phyloP scores from a whole-genome alignment of 352 stramenopile species.

The Elongisporangium prolatum region DNA sequence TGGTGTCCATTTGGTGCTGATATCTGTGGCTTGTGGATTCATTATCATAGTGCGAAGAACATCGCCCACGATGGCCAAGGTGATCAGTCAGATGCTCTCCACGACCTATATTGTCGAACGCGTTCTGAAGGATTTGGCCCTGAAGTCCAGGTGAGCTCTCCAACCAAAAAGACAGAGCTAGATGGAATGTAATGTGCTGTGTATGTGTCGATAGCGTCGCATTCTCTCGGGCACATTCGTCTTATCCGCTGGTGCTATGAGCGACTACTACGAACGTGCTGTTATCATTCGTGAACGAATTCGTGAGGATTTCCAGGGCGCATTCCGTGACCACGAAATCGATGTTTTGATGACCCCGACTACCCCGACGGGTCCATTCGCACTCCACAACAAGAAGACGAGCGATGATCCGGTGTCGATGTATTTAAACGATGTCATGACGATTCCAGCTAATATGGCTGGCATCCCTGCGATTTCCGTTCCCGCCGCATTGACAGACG shows the following conservation, averaged over 20 bases:
- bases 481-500: conserved; percentile 53
- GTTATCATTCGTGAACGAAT: conserved; percentile 77
- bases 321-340: conserved; percentile 47
- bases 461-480: conserved; percentile 84
- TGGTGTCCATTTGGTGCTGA: neutral
- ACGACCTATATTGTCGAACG: conserved; percentile 85
- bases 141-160: conserved; percentile 77
- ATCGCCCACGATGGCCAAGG: conserved; percentile 36
- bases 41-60: conserved; percentile 38
- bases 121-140: conserved; percentile 88
- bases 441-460: conserved; percentile 85
- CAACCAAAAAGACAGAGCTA: neutral
- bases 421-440: conserved; percentile 93
- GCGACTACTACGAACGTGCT: conserved; percentile 88
- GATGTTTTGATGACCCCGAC: conserved; percentile 87
- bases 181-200: neutral
- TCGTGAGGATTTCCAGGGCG: conserved; percentile 65
- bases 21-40: conserved; percentile 3
- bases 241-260: conserved; percentile 81
- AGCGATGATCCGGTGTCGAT: conserved; percentile 73
- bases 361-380: conserved; percentile 80
- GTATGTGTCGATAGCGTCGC: conserved; percentile 39
- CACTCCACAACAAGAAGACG: conserved; percentile 42
- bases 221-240: conserved; percentile 91
- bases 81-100: conserved; percentile 73